These are phyloP conservation scores for Sesbania bispinosa DNA, from an alignment of 306 rosid genomes.

Conservation along the genomic window DNA sequence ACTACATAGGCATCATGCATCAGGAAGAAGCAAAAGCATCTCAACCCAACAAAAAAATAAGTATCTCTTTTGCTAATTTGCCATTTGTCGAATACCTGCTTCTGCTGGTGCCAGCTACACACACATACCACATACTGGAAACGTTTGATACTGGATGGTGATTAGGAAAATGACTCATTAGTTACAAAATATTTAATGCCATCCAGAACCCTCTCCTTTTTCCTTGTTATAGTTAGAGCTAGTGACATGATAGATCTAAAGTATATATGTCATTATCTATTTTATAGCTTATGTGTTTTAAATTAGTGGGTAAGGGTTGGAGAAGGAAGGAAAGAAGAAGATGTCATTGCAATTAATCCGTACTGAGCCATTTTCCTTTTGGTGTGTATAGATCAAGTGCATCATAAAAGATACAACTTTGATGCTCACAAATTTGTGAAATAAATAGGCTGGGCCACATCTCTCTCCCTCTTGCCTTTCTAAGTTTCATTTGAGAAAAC, in stretches of 20 bases:
- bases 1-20: conserved; percentile 37
- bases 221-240: conserved; percentile 26
- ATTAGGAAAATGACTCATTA: conserved; percentile 46
- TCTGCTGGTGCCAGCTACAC: conserved; percentile 59
- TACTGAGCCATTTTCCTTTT: conserved; percentile 24
- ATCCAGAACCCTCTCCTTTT: conserved; percentile 25
- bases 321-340: neutral
- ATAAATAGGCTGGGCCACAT: neutral
- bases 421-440: conserved; percentile 15
- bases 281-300: conserved; percentile 26
- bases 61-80: conserved; percentile 35
- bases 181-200: conserved; percentile 36
- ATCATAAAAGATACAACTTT: neutral
- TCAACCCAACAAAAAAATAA: conserved; percentile 19
- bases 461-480: neutral
- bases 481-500: neutral
- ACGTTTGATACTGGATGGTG: conserved; percentile 43
- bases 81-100: conserved; percentile 45
- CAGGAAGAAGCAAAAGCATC: conserved; percentile 41
- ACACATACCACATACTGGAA: conserved; percentile 43
- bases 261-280: conserved; percentile 38
- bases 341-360: neutral
- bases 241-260: conserved; percentile 43
- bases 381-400: conserved; percentile 4
- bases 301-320: conserved; percentile 1